Percentiles rank a stretch among this genome's conserved stretches.
These are phyloP conservation scores for Aspergillus novofumigatus DNA, from an alignment of 2,329 filamentous ascomycete species.

Conservation along the genomic window DNA sequence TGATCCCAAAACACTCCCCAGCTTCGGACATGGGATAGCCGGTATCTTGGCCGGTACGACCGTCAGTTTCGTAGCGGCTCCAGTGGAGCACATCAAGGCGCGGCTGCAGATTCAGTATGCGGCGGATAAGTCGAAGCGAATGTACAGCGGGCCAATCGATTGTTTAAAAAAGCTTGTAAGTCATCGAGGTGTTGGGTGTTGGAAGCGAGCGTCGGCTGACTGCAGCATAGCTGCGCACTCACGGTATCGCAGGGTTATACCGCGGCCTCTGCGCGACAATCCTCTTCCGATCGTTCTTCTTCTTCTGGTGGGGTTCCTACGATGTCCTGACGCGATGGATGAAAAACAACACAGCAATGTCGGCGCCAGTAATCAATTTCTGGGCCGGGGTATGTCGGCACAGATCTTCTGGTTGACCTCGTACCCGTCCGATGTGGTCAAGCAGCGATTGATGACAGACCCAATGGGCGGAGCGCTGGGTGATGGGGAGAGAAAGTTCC, in stretches of 20 bases:
- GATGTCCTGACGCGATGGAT: slow-evolving; percentile 73
- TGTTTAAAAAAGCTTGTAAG: slow-evolving; percentile 62
- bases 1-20: slow-evolving; percentile 56
- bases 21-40: slow-evolving; percentile 79
- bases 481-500: slow-evolving; percentile 66
- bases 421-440: slow-evolving; percentile 89
- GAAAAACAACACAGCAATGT: slow-evolving; percentile 62
- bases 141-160: slow-evolving; percentile 85
- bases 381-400: slow-evolving; percentile 93
- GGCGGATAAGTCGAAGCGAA: slow-evolving; percentile 67
- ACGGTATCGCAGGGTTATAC: slow-evolving; percentile 78
- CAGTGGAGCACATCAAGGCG: slow-evolving; percentile 92
- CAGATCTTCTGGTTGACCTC: slow-evolving; percentile 93
- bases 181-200: not conserved
- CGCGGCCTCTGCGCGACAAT: slow-evolving; percentile 81
- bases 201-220: not conserved
- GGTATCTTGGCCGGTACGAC: slow-evolving; percentile 84
- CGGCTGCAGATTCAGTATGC: slow-evolving; percentile 92
- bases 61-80: slow-evolving; percentile 87
- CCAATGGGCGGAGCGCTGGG: slow-evolving; percentile 67
- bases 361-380: slow-evolving; percentile 82
- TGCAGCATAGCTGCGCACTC: slow-evolving; percentile 42
- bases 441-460: slow-evolving; percentile 97
- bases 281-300: slow-evolving; percentile 89
- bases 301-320: slow-evolving; percentile 98